Evolutionary conservation across 805 yeast genomes (phyloP).

Genomic region (Hanseniaspora hatyaiensis): DNA sequence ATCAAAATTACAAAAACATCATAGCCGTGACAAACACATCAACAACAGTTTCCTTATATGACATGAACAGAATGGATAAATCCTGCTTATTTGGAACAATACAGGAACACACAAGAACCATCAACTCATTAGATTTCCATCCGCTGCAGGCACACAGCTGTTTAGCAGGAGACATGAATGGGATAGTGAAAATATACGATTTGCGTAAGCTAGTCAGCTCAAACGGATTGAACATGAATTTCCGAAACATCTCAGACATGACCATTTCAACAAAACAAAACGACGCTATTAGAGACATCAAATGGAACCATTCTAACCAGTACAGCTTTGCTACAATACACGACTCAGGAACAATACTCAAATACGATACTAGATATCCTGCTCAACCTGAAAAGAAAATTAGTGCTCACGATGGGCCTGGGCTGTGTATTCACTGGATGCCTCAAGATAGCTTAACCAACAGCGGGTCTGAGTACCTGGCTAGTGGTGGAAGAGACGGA

Average conservation of each 20-base stretch:
- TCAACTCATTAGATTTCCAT: slow-evolving; percentile 30
- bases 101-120: slow-evolving; percentile 29
- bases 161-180: slow-evolving; percentile 68
- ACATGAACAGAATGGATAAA: slow-evolving; percentile 24
- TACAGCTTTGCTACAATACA: slow-evolving; percentile 63
- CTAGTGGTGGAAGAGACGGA: slow-evolving; percentile 88
- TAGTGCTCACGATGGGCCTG: slow-evolving; percentile 87
- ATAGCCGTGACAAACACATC: slow-evolving; percentile 29
- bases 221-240: slow-evolving; percentile 26
- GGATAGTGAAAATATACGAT: slow-evolving; percentile 68
- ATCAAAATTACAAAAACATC: slow-evolving; percentile 24
- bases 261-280: slow-evolving; percentile 39
- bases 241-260: slow-evolving; percentile 25
- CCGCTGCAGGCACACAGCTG: slow-evolving; percentile 29
- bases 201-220: slow-evolving; percentile 39
- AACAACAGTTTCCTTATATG: slow-evolving; percentile 27
- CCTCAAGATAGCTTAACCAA: slow-evolving; percentile 37
- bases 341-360: slow-evolving; percentile 78
- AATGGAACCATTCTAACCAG: slow-evolving; percentile 38
- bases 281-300: slow-evolving; percentile 55
- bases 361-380: slow-evolving; percentile 74
- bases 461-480: slow-evolving; percentile 45
- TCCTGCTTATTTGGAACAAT: slow-evolving; percentile 22
- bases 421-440: slow-evolving; percentile 78
- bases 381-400: slow-evolving; percentile 52